These are phyloP conservation scores for Acanthamoeba castellanii DNA, from an alignment of 208 protist species.

Conservation along the genomic window DNA sequence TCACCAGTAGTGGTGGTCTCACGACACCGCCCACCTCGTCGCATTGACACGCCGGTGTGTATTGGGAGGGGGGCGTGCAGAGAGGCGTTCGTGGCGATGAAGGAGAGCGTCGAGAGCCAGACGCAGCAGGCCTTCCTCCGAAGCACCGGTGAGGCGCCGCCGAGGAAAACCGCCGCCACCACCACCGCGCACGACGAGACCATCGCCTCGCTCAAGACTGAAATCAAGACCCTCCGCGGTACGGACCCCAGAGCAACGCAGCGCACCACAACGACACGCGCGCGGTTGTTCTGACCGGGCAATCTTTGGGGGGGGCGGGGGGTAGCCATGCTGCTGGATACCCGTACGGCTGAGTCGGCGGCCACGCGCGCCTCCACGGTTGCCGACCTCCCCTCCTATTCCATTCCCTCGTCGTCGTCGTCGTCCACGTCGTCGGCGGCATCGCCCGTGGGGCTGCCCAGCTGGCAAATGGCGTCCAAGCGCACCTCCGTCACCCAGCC, in stretches of 20 bases:
- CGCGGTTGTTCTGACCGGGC: too few species aligned
- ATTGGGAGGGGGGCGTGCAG: not conserved
- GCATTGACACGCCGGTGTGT: not conserved
- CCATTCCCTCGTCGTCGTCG: not conserved
- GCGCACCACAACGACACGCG: not conserved
- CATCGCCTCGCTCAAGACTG: not conserved
- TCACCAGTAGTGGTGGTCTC: too few species aligned
- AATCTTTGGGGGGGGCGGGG: too few species aligned
- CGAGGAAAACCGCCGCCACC: not conserved
- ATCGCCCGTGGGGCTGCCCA: not conserved
- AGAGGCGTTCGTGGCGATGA: not conserved
- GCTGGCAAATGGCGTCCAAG: conserved; percentile 2
- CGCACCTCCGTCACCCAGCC: not conserved
- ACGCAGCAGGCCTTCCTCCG: not conserved
- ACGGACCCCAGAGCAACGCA: not conserved
- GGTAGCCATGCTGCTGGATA: not conserved
- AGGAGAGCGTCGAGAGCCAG: not conserved
- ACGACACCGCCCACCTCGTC: too few species aligned
- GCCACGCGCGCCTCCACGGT: conserved; percentile 12
- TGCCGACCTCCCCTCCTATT: not conserved
- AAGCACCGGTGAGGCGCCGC: not conserved
- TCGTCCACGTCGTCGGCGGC: not conserved
- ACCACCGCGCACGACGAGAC: not conserved
- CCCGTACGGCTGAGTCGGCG: not conserved
- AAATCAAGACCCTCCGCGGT: conserved; percentile 1